Evolutionary conservation across 225 moss, liverwort and hornwort genomes (phyloP).

Genomic region (Sphagnum contortum): DNA sequence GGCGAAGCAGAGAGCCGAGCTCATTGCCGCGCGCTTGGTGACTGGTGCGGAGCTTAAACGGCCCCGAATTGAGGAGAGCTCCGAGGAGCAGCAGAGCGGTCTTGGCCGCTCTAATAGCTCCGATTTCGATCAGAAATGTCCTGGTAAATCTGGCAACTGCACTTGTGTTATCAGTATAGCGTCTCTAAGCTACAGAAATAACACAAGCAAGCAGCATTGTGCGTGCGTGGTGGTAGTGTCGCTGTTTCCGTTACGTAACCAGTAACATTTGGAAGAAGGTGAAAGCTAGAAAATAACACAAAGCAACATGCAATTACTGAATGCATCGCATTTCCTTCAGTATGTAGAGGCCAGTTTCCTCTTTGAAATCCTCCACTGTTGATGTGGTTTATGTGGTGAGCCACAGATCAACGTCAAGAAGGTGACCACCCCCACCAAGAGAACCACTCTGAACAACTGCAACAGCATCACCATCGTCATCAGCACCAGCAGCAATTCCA

Average conservation of each 20-base stretch:
- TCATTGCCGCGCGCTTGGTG: conserved; percentile 88
- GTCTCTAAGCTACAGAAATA: no score
- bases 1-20: conserved; percentile 91
- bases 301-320: no score
- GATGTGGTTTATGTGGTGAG: no score
- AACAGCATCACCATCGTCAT: conserved; percentile 54
- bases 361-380: no score
- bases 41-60: conserved; percentile 67
- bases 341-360: no score
- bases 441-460: conserved; percentile 10
- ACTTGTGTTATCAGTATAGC: no score
- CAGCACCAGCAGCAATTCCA: conserved; percentile 68
- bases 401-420: conserved; percentile 34
- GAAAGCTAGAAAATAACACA: no score
- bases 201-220: no score
- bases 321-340: no score
- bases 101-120: conserved; percentile 47
- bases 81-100: conserved; percentile 39
- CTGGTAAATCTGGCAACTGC: conserved; percentile 24
- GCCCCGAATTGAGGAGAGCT: conserved; percentile 74
- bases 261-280: no score
- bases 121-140: conserved; percentile 54
- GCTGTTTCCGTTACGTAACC: no score
- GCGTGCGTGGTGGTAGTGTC: no score
- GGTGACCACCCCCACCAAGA: conserved; percentile 36